These are phyloP conservation scores for Candida pseudofarinosa DNA, from an alignment of 805 yeast species.

Conservation along the genomic window DNA sequence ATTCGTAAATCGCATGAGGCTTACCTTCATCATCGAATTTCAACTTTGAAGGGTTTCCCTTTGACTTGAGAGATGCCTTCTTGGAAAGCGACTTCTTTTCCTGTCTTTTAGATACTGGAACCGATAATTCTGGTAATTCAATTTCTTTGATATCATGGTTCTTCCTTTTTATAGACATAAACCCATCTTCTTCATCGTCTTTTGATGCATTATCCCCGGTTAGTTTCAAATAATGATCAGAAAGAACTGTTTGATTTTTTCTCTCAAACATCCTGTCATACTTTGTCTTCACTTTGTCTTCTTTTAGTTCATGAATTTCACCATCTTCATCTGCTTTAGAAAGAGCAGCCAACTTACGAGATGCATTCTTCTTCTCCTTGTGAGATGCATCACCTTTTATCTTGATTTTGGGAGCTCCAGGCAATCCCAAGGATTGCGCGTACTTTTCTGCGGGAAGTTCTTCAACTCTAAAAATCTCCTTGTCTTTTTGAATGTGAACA, in stretches of 20 bases:
- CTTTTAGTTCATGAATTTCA: slow-evolving; percentile 39
- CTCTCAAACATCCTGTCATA: slow-evolving; percentile 96
- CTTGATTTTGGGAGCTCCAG: slow-evolving; percentile 93
- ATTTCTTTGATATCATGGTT: slow-evolving; percentile 68
- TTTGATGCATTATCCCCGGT: slow-evolving; percentile 42
- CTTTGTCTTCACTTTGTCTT: slow-evolving; percentile 65
- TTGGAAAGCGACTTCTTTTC: slow-evolving; percentile 84
- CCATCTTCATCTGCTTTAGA: slow-evolving; percentile 56
- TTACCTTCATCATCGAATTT: slow-evolving; percentile 92
- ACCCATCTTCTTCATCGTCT: slow-evolving; percentile 44
- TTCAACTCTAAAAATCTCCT: slow-evolving; percentile 75
- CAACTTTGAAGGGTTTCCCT: slow-evolving; percentile 72
- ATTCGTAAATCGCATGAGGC: slow-evolving; percentile 87
- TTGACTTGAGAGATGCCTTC: slow-evolving; percentile 59
- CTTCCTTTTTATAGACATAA: slow-evolving; percentile 72
- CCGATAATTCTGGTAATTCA: slow-evolving; percentile 57
- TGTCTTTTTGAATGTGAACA: slow-evolving; percentile 80
- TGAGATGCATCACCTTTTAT: slow-evolving; percentile 50
- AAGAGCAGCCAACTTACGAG: slow-evolving; percentile 62
- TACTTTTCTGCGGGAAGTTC: slow-evolving; percentile 75
- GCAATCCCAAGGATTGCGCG: slow-evolving; percentile 87
- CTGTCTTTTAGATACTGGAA: slow-evolving; percentile 77
- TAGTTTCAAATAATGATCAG: slow-evolving; percentile 81
- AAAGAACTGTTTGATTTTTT: slow-evolving; percentile 84
- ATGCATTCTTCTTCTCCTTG: slow-evolving; percentile 76